Evolutionary conservation across 225 moss, liverwort and hornwort genomes (phyloP).

Genomic region (Polytrichum commune): DNA sequence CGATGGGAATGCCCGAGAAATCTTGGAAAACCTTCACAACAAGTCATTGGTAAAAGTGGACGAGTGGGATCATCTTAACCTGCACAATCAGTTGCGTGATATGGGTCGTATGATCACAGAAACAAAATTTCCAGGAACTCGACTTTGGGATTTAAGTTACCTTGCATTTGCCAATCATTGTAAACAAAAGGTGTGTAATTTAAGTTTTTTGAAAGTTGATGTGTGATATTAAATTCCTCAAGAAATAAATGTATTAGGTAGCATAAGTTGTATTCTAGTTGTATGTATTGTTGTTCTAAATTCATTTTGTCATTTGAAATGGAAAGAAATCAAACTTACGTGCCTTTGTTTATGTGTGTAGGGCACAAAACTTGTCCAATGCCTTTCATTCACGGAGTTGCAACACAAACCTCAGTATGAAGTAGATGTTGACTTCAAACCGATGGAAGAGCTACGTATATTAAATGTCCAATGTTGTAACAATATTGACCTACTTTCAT

Average conservation of each 20-base stretch:
- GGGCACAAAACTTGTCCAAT: background rate
- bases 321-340: background rate
- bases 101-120: background rate
- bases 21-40: background rate
- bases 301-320: background rate
- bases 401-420: background rate
- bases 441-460: background rate
- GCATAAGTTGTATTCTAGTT: too few relatives aligned
- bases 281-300: background rate
- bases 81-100: constrained; percentile 8
- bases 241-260: too few relatives aligned
- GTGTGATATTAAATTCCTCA: background rate
- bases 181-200: background rate
- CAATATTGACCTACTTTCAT: background rate
- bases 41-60: constrained; percentile 3
- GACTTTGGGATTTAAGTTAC: background rate
- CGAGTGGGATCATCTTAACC: background rate
- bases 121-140: background rate
- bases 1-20: background rate
- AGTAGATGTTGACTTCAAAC: background rate
- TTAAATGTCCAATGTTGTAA: background rate
- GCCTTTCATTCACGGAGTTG: background rate
- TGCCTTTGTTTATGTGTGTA: background rate
- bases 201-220: background rate
- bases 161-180: background rate